Percentiles rank a stretch among this genome's conserved stretches.
Conservation (phyloP, 352 stramenopile species). For the Phytophthora litchii region DNA sequence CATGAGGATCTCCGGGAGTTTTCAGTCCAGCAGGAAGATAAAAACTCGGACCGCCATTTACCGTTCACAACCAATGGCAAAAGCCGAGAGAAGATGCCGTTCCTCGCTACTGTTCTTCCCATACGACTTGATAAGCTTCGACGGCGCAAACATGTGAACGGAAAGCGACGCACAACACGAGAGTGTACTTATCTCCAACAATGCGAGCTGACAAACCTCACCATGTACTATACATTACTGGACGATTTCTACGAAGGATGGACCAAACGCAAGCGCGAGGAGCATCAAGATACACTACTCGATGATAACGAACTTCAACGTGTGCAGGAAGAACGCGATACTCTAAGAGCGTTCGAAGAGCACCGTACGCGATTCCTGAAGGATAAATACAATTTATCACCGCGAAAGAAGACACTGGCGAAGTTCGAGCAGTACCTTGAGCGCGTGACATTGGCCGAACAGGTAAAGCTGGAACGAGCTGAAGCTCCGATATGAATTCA, state of each 20-base stretch:
- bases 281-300: slow-evolving; percentile 39
- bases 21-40: slow-evolving; percentile 2
- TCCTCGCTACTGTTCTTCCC: slow-evolving; percentile 49
- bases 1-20: slow-evolving; percentile 53
- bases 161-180: slow-evolving; percentile 37
- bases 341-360: slow-evolving; percentile 42
- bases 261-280: slow-evolving; percentile 44
- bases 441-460: slow-evolving; percentile 58
- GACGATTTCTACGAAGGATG: slow-evolving; percentile 77
- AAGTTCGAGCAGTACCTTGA: slow-evolving; percentile 60
- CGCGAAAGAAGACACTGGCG: slow-evolving; percentile 41
- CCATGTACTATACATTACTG: slow-evolving; percentile 61
- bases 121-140: slow-evolving; percentile 45
- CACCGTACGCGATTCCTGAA: slow-evolving; percentile 55
- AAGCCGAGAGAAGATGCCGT: slow-evolving; percentile 64
- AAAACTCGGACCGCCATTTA: slow-evolving; percentile 29
- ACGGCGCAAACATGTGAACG: slow-evolving; percentile 43
- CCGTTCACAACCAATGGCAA: slow-evolving; percentile 79
- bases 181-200: slow-evolving; percentile 54
- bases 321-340: slow-evolving; percentile 44
- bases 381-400: slow-evolving; percentile 62
- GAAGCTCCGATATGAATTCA: slow-evolving; percentile 21
- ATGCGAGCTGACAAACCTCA: slow-evolving; percentile 51
- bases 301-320: slow-evolving; percentile 29
- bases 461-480: slow-evolving; percentile 48